A percentile compares a stretch with the other conserved stretches of the same genome.
Conservation (phyloP, 2,329 filamentous ascomycete genomes). For the Septoria petroselini region DNA sequence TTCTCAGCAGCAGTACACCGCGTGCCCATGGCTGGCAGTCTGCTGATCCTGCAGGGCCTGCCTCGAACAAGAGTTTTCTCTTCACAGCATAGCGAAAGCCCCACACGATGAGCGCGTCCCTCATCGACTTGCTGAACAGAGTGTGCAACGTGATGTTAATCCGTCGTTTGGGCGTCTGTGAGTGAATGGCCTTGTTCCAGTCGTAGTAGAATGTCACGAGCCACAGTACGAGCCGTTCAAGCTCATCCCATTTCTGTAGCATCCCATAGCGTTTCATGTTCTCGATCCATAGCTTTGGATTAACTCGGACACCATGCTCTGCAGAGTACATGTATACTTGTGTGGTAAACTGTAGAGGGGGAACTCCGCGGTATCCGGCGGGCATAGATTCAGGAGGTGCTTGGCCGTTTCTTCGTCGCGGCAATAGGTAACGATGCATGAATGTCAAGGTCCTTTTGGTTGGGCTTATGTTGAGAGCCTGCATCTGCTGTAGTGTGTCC, state of each 20-base stretch:
- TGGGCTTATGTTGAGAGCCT: slow-evolving; percentile 43
- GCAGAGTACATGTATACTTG: slow-evolving; percentile 45
- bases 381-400: slow-evolving; percentile 31
- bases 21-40: slow-evolving; percentile 31
- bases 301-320: slow-evolving; percentile 36
- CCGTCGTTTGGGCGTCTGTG: not conserved
- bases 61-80: slow-evolving; percentile 15
- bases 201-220: slow-evolving; percentile 41
- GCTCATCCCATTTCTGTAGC: slow-evolving; percentile 50
- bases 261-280: slow-evolving; percentile 60
- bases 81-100: slow-evolving; percentile 31
- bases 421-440: slow-evolving; percentile 44
- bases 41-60: not conserved
- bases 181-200: not conserved
- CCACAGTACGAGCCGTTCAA: slow-evolving; percentile 53
- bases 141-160: slow-evolving; percentile 2
- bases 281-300: slow-evolving; percentile 55
- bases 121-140: slow-evolving; percentile 29
- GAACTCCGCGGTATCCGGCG: slow-evolving; percentile 15
- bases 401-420: slow-evolving; percentile 40
- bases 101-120: slow-evolving; percentile 37
- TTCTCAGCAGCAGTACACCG: slow-evolving; percentile 33
- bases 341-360: slow-evolving; percentile 46
- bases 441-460: slow-evolving; percentile 45
- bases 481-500: slow-evolving; percentile 51